A percentile compares a stretch with the other conserved stretches of the same genome.
Evolutionary conservation across 2,329 filamentous ascomycete species (phyloP).

Genomic region (Nothopassalora personata): DNA sequence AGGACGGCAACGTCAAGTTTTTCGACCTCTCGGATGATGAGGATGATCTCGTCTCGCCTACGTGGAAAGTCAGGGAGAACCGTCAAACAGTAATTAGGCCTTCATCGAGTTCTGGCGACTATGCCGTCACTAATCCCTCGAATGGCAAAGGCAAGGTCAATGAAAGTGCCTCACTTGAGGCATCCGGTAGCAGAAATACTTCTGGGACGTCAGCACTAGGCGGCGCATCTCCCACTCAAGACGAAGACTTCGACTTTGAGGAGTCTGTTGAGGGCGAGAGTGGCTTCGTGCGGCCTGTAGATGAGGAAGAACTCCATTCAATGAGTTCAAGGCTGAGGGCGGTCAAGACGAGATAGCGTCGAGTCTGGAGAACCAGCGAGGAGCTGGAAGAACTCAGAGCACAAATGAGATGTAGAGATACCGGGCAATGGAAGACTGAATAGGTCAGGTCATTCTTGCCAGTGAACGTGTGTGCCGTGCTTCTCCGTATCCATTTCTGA

Average conservation of each 20-base stretch:
- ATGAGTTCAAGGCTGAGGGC: slow-evolving; percentile 17
- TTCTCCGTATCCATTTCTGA: background rate
- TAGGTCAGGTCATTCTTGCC: background rate
- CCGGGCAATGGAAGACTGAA: background rate
- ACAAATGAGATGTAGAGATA: background rate
- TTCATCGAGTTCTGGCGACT: background rate
- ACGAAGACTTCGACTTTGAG: background rate
- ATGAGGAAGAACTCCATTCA: slow-evolving; percentile 15
- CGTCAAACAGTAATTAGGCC: slow-evolving; percentile 20
- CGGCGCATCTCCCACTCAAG: background rate
- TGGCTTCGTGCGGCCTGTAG: slow-evolving; percentile 16
- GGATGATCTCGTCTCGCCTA: background rate
- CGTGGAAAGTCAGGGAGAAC: slow-evolving; percentile 8
- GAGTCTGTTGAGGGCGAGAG: slow-evolving; percentile 15
- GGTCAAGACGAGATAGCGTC: slow-evolving; percentile 3
- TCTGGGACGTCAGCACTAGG: background rate
- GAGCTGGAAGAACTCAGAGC: background rate
- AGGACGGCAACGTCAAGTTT: slow-evolving; percentile 12
- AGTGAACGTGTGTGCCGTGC: no score
- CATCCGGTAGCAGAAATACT: background rate
- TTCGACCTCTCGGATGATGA: slow-evolving; percentile 8
- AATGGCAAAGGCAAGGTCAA: background rate
- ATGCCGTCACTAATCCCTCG: background rate
- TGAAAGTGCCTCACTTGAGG: slow-evolving; percentile 7
- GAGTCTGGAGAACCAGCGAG: background rate